Evolutionary conservation across 805 yeast species (phyloP).

Genomic region (Metschnikowia hibisci): DNA sequence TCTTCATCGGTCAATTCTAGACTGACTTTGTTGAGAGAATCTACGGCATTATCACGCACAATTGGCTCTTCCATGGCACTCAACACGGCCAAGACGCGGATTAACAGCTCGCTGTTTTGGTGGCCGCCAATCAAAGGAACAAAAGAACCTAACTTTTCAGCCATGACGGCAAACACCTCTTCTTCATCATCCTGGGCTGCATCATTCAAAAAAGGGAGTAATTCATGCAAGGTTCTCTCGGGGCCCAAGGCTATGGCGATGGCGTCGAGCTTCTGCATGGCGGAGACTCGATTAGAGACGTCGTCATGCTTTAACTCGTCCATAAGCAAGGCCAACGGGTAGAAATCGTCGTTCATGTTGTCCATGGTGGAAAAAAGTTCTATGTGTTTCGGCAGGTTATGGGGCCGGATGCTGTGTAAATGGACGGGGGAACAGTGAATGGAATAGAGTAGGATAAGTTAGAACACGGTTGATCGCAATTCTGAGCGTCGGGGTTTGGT

Average conservation of each 20-base stretch:
- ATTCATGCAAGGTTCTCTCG: constrained; percentile 83
- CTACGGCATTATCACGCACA: constrained; percentile 92
- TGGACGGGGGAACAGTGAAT: background rate
- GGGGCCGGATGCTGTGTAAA: constrained; percentile 1
- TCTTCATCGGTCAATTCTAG: constrained; percentile 59
- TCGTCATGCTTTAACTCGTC: constrained; percentile 98
- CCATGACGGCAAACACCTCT: constrained; percentile 91
- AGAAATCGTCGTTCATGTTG: constrained; percentile 55
- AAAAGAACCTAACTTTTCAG: constrained; percentile 84
- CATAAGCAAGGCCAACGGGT: constrained; percentile 92
- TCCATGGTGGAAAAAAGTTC: constrained; percentile 7
- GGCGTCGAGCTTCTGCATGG: constrained; percentile 90
- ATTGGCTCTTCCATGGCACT: constrained; percentile 95
- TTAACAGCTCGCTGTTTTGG: constrained; percentile 45
- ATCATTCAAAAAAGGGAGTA: constrained; percentile 84
- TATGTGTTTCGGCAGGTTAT: background rate
- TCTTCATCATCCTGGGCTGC: constrained; percentile 97
- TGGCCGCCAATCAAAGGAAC: constrained; percentile 87
- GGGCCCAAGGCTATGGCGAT: constrained; percentile 94
- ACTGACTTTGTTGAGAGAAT: constrained; percentile 71
- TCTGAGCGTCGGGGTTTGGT: constrained; percentile 13
- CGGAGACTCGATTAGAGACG: constrained; percentile 86
- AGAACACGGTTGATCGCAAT: constrained; percentile 4
- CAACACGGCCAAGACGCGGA: constrained; percentile 70
- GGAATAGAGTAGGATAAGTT: background rate